phyloP scores from a whole-genome alignment of 768 basidiomycete species.

The Tulasnella sp. region DNA sequence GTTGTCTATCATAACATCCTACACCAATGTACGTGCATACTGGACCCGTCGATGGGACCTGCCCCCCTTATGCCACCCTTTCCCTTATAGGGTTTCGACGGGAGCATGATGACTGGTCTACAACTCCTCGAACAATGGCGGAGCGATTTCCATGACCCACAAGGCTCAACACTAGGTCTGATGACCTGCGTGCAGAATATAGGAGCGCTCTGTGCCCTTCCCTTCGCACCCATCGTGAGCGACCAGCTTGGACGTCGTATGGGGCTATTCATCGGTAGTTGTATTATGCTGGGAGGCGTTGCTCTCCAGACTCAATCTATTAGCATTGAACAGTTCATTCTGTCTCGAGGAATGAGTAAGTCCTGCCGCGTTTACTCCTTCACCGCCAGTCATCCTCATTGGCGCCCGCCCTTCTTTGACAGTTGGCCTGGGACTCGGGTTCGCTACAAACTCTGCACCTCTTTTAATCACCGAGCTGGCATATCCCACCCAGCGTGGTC shows the following conservation, averaged over 20 bases:
- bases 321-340: constrained; percentile 47
- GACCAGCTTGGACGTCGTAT: constrained; percentile 55
- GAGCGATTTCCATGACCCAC: constrained; percentile 13
- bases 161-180: constrained; percentile 12
- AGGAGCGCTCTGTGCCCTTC: constrained; percentile 41
- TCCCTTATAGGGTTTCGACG: constrained; percentile 19
- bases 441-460: constrained; percentile 46
- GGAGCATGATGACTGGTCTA: constrained; percentile 14
- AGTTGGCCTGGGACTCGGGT: constrained; percentile 59
- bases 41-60: background rate
- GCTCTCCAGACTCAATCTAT: constrained; percentile 45
- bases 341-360: constrained; percentile 42
- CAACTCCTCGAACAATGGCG: constrained; percentile 20
- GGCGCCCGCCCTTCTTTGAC: background rate
- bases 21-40: constrained; percentile 14
- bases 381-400: background rate
- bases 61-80: background rate
- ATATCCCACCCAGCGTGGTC: constrained; percentile 53
- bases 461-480: constrained; percentile 33
- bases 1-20: constrained; percentile 17
- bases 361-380: background rate
- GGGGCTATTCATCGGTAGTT: constrained; percentile 51
- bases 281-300: constrained; percentile 59
- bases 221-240: constrained; percentile 53
- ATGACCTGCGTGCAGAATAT: constrained; percentile 18